phyloP scores from a whole-genome alignment of 805 yeast genomes.

The Naumovozyma dairenensis region DNA sequence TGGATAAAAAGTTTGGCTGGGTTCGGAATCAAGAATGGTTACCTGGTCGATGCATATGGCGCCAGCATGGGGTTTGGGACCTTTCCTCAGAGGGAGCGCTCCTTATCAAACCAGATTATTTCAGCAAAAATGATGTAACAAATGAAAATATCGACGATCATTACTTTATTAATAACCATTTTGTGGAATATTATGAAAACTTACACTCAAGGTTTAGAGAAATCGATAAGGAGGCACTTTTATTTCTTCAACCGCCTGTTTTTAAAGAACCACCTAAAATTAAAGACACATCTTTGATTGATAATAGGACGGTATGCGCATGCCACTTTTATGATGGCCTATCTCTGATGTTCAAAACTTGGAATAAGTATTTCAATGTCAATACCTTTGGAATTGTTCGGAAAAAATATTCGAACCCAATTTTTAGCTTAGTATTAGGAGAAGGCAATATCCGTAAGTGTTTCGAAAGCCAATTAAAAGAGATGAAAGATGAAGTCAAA shows the following conservation, averaged over 20 bases:
- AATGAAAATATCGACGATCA: constrained; percentile 37
- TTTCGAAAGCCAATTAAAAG: constrained; percentile 55
- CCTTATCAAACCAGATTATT: constrained; percentile 43
- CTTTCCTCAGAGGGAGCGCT: constrained; percentile 24
- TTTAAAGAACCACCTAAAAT: constrained; percentile 65
- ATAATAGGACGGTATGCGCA: constrained; percentile 57
- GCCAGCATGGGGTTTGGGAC: constrained; percentile 72
- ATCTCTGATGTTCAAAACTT: constrained; percentile 81
- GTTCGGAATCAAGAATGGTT: constrained; percentile 53
- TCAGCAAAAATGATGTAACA: constrained; percentile 20
- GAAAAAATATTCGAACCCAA: constrained; percentile 62
- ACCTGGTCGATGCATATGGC: constrained; percentile 72
- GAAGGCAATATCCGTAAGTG: constrained; percentile 68
- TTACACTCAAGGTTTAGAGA: constrained; percentile 42
- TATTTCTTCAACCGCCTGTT: constrained; percentile 76
- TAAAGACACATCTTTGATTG: constrained; percentile 43
- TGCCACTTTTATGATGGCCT: constrained; percentile 94
- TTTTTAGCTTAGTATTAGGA: constrained; percentile 70
- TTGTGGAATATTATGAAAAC: constrained; percentile 48
- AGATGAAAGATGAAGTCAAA: constrained; percentile 54
- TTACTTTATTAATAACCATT: constrained; percentile 54
- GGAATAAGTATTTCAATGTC: constrained; percentile 77
- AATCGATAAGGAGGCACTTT: constrained; percentile 37
- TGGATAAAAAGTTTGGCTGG: constrained; percentile 65
- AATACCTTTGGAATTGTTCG: constrained; percentile 85